These are phyloP conservation scores for Alternaria burnsii DNA, from an alignment of 2,329 filamentous ascomycete species.

Conservation along the genomic window DNA sequence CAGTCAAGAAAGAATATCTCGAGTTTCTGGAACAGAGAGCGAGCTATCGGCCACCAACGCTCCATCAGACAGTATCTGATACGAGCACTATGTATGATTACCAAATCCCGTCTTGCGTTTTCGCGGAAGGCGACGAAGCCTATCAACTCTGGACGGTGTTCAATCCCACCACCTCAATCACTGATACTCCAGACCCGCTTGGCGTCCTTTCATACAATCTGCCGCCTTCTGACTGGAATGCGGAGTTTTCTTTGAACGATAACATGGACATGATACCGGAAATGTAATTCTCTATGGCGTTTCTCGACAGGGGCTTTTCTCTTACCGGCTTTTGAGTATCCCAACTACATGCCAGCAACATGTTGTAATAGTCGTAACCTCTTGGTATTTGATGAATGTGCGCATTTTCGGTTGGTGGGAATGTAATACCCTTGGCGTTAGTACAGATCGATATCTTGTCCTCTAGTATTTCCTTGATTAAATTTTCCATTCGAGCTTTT, in stretches of 20 bases:
- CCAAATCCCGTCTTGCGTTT: slow-evolving; percentile 12
- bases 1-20: slow-evolving; percentile 45
- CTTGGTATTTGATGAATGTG: not conserved
- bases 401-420: not conserved
- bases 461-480: not conserved
- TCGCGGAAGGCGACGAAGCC: slow-evolving; percentile 36
- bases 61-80: slow-evolving; percentile 13
- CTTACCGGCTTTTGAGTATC: not conserved
- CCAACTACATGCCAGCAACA: not conserved
- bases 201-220: slow-evolving; percentile 33
- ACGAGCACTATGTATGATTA: slow-evolving; percentile 24
- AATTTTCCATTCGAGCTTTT: not conserved
- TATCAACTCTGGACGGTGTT: slow-evolving; percentile 42
- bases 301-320: not conserved
- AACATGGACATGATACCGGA: slow-evolving; percentile 28
- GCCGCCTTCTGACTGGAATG: slow-evolving; percentile 44
- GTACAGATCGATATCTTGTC: not conserved
- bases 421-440: slow-evolving; percentile 2
- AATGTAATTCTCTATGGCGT: slow-evolving; percentile 3
- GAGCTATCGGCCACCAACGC: slow-evolving; percentile 24
- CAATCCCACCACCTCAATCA: slow-evolving; percentile 39
- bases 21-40: slow-evolving; percentile 44
- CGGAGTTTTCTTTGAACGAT: slow-evolving; percentile 43
- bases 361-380: not conserved
- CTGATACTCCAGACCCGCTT: slow-evolving; percentile 31